phyloP scores from a whole-genome alignment of 371 early-diverging fungal genomes.

The Smittium culicis region DNA sequence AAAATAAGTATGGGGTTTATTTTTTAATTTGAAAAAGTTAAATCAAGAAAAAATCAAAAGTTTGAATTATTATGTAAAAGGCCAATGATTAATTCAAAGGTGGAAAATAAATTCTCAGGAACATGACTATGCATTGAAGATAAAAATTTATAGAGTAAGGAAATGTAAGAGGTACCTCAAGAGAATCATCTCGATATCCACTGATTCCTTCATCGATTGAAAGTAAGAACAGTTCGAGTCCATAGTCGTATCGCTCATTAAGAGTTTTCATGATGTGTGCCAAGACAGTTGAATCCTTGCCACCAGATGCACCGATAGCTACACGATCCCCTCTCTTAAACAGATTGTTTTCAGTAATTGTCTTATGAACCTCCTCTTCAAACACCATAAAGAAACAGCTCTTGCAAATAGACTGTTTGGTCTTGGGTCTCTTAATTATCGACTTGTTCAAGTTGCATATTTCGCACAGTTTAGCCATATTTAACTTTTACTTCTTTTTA shows the following conservation, averaged over 20 bases:
- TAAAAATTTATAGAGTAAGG: neutral
- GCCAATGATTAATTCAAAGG: too few relatives aligned
- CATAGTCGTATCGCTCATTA: conserved; percentile 91
- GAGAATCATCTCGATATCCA: conserved; percentile 97
- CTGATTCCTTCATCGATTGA: conserved; percentile 99
- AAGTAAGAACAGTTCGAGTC: conserved; percentile 79
- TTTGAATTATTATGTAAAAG: too few relatives aligned
- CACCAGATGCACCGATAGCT: conserved; percentile 97
- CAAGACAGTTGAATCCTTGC: conserved; percentile 98
- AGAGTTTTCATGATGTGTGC: conserved; percentile 91
- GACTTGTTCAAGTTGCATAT: conserved; percentile 44
- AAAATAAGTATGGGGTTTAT: neutral
- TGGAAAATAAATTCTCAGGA: too few relatives aligned
- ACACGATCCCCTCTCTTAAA: conserved; percentile 85
- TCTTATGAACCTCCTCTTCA: conserved; percentile 94
- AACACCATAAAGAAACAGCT: conserved; percentile 89
- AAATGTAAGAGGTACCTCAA: conserved; percentile 38
- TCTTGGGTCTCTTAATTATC: conserved; percentile 85
- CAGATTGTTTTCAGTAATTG: conserved; percentile 68
- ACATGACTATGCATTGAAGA: too few relatives aligned
- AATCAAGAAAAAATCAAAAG: too few relatives aligned
- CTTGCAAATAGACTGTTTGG: conserved; percentile 82
- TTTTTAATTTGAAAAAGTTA: too few relatives aligned
- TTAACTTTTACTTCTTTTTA: too few relatives aligned
- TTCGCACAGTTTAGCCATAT: conserved; percentile 29